Evolutionary conservation across 2,329 filamentous ascomycete genomes (phyloP).

Genomic region (Colletotrichum horii): DNA sequence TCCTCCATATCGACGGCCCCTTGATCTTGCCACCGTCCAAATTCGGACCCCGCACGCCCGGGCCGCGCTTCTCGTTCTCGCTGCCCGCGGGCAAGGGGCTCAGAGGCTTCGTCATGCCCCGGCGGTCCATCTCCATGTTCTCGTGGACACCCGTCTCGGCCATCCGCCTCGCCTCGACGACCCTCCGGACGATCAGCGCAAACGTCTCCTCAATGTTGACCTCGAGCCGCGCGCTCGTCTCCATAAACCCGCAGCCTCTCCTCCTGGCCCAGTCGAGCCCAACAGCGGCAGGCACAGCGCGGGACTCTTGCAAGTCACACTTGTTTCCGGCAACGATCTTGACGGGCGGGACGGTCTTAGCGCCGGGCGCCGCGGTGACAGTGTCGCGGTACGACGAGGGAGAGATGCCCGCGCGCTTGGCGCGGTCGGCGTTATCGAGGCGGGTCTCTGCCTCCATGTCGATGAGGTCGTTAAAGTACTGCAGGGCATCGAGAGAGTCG

Average conservation of each 20-base stretch:
- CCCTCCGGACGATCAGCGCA: slow-evolving; percentile 69
- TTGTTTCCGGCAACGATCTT: slow-evolving; percentile 89
- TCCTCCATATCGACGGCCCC: slow-evolving; percentile 59
- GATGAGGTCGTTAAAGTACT: slow-evolving; percentile 83
- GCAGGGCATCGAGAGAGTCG: slow-evolving; percentile 71
- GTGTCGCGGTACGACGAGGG: slow-evolving; percentile 32
- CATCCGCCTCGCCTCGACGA: slow-evolving; percentile 60
- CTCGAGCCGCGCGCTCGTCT: slow-evolving; percentile 82
- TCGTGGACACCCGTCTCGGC: slow-evolving; percentile 53
- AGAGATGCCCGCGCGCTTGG: slow-evolving; percentile 47
- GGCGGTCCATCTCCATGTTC: slow-evolving; percentile 48
- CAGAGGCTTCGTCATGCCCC: slow-evolving; percentile 63
- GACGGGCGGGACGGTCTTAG: slow-evolving; percentile 69
- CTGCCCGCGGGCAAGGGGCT: slow-evolving; percentile 51
- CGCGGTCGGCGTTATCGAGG: slow-evolving; percentile 64
- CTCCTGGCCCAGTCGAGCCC: slow-evolving; percentile 80
- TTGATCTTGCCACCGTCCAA: slow-evolving; percentile 47
- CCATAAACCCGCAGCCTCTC: slow-evolving; percentile 84
- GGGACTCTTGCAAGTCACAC: slow-evolving; percentile 75
- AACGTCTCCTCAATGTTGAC: slow-evolving; percentile 93
- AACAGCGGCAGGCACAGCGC: slow-evolving; percentile 71
- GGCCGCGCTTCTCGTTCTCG: slow-evolving; percentile 50
- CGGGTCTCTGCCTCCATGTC: slow-evolving; percentile 80
- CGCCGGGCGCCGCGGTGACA: slow-evolving; percentile 38
- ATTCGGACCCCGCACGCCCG: slow-evolving; percentile 48